Conservation (phyloP, 352 stramenopile species). For the Blastocystis sp. region DNA sequence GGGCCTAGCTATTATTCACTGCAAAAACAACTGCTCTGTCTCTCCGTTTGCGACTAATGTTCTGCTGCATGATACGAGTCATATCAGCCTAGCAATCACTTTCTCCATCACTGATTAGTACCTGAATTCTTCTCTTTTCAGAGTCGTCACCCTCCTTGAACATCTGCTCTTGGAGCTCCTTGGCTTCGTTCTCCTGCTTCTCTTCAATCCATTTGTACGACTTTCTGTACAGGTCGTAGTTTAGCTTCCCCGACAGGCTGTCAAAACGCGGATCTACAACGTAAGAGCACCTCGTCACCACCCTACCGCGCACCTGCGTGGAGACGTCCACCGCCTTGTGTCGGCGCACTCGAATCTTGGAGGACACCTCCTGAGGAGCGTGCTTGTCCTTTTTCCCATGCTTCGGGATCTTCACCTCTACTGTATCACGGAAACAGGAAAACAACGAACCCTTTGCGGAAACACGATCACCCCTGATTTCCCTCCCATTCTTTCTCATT, state of each 20-base stretch:
- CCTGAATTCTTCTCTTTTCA: conserved; percentile 60
- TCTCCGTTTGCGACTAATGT: conserved; percentile 44
- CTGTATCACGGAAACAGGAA: conserved; percentile 5
- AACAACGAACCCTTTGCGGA: background rate
- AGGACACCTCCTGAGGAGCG: conserved; percentile 63
- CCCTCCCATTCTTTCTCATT: conserved; percentile 66
- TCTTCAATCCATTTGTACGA: conserved; percentile 69
- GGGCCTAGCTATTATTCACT: background rate
- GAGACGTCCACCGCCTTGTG: background rate
- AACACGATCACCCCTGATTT: background rate
- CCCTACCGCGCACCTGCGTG: conserved; percentile 17
- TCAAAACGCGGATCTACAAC: conserved; percentile 68
- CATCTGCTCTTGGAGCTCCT: conserved; percentile 64
- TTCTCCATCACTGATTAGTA: background rate
- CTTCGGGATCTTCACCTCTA: conserved; percentile 27
- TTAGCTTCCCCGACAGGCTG: conserved; percentile 65
- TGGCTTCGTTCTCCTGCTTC: conserved; percentile 54
- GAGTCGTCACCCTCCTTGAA: conserved; percentile 22
- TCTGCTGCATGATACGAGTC: conserved; percentile 66
- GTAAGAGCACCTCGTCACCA: background rate
- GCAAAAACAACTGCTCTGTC: conserved; percentile 7
- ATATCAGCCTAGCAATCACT: conserved; percentile 40
- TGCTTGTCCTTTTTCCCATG: conserved; percentile 45
- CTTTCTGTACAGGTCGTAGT: conserved; percentile 68
- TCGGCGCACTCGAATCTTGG: conserved; percentile 14